Evolutionary conservation across 208 protist species (phyloP).

Genomic region (Acanthamoeba royreba): DNA sequence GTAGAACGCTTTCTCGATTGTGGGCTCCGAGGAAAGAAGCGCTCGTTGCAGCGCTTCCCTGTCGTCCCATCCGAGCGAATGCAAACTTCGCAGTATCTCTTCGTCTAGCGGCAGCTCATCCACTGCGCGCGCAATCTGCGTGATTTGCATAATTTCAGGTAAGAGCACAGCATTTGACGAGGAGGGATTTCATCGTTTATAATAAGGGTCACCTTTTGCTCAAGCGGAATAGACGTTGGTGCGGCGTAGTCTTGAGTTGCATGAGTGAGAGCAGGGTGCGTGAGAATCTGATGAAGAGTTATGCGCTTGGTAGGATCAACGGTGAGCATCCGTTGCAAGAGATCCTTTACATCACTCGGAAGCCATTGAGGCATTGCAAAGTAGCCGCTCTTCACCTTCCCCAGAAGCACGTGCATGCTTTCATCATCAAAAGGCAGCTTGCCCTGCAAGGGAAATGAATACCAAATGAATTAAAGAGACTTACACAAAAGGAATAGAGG

Average conservation of each 20-base stretch:
- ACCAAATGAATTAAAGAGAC: not conserved
- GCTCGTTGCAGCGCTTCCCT: not conserved
- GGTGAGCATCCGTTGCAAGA: slow-evolving; percentile 78
- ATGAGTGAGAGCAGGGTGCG: slow-evolving; percentile 69
- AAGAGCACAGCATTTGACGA: too few relatives aligned
- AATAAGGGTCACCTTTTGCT: not conserved
- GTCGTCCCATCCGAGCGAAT: slow-evolving; percentile 24
- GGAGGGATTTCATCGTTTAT: too few relatives aligned
- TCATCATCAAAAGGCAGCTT: slow-evolving; percentile 79
- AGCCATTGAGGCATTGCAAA: slow-evolving; percentile 69
- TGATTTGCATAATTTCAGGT: too few relatives aligned
- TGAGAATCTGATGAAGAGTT: slow-evolving; percentile 75
- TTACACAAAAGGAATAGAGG: not conserved
- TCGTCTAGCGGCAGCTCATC: not conserved
- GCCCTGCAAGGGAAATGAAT: slow-evolving; percentile 42
- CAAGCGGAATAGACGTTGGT: not conserved
- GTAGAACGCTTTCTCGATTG: slow-evolving; percentile 36
- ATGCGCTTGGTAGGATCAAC: slow-evolving; percentile 80
- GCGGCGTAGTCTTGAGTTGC: not conserved
- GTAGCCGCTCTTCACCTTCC: slow-evolving; percentile 75
- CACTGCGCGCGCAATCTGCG: not conserved
- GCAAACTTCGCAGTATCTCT: not conserved
- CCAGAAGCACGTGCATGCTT: slow-evolving; percentile 70
- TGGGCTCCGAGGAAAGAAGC: not conserved
- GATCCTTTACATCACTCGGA: slow-evolving; percentile 61